Evolutionary conservation across 2,329 filamentous ascomycete species (phyloP), one percentile per base, ranked within the genome.

Genomic region (Scleromitrula shiraiana): DNA sequence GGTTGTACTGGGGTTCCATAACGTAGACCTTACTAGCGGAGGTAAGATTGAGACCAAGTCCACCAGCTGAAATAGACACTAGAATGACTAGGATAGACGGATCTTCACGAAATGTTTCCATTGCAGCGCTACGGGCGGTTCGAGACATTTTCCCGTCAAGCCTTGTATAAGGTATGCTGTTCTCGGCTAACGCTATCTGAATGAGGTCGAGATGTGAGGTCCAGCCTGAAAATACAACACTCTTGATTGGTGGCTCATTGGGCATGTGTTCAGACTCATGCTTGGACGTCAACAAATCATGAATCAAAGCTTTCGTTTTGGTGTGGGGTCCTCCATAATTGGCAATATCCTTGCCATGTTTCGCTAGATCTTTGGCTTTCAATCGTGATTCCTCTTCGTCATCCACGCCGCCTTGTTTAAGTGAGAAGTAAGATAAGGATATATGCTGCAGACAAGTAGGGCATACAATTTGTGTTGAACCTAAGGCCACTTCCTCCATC

Each of bases 1-100:
- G 93, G 61, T 98, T 98, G 70, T 91, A 98, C 63, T 96, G 90
- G 5, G 93, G 93, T 65, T 98, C 93, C 91, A 98, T 97, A 59
- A 97, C 85, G 64, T 93, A 97, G 12, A 94, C 91, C 47, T 79
- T 85, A 63, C 82, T 93, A 26, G 84, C 91, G 0, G 86, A 75
- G 0, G 90, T 96, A 46, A 97, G 71, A 62, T 97, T 97, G 32
- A 97, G 80, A 12, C 91, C 91, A 14, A 96, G 77, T 15, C 93
- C 91, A 54, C 91, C 93, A 0, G 91, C 91, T 62, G 83, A 88
- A 66, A 96, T 94, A 8, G 88, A 95, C 12, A 95, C 88, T 8
- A 97, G 77, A 42, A 97, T 89, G 45, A 95, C 83, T 26, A 82
- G 81, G 29, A 95, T 77, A 1, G 65, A 68, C 3, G 77, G 67